These are phyloP conservation scores for Flaveria brownii DNA, from an alignment of 129 eudicot species.

Conservation along the genomic window DNA sequence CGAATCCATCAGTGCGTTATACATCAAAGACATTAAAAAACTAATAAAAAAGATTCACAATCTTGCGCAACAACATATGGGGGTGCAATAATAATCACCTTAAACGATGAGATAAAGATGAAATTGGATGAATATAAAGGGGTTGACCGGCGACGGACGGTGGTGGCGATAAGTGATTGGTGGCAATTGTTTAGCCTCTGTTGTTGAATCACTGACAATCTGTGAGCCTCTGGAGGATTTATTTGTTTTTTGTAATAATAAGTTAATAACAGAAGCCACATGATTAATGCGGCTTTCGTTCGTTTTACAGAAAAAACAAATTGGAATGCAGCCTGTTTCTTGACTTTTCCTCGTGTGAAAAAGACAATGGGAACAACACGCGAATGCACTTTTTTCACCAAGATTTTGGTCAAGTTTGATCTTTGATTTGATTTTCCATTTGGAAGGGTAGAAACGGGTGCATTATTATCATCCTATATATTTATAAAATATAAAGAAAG, in stretches of 20 bases:
- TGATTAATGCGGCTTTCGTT: conserved; percentile 17
- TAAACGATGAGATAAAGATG: too few species aligned
- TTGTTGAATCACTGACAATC: not conserved
- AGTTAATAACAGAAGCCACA: not conserved
- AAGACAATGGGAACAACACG: not conserved
- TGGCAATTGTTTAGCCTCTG: not conserved
- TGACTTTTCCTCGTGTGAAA: not conserved
- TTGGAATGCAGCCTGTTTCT: not conserved
- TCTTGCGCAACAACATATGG: too few species aligned
- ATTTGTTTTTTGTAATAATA: not conserved
- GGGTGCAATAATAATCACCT: too few species aligned
- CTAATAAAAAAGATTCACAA: not conserved
- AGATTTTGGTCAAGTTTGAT: too few species aligned
- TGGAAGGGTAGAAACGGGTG: too few species aligned
- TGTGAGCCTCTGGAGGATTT: not conserved
- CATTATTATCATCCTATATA: too few species aligned
- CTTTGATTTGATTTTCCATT: too few species aligned
- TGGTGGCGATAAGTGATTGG: conserved; percentile 17
- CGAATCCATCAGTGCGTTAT: conserved; percentile 26
- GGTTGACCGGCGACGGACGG: not conserved
- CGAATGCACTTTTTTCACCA: not conserved
- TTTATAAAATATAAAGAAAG: too few species aligned
- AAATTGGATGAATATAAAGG: too few species aligned
- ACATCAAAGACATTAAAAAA: not conserved
- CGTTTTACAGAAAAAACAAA: not conserved